Base-by-base conservation (phyloP, 2,329 filamentous ascomycete genomes). In the Scedosporium boydii region DNA sequence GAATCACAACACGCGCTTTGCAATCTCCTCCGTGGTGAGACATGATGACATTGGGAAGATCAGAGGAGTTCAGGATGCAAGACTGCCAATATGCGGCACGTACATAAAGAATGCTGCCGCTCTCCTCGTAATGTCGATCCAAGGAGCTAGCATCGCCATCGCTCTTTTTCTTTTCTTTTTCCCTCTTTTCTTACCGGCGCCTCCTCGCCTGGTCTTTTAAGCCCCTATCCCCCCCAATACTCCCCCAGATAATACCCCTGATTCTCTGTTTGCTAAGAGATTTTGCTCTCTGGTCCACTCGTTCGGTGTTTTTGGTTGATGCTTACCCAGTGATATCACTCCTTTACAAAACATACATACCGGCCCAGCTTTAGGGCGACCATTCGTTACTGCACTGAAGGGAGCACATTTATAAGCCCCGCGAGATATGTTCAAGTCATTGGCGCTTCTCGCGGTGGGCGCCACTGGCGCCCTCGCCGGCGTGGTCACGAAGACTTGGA, bases 401-500 rank as follows among this genome's bases (percentile, higher is more conserved):
- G 21, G 57, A 27, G 10, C 29, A 9, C 14, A 58, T 38, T 26
- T 14, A 46, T n/a, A 21, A 12, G n/a, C 23, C 14, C 21, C 18
- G 12, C n/a, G 7, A 58, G 16, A 34, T 12, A 57, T 61, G 60
- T 51, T 61, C 34, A 57, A 23, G 34, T 46, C 60, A 23, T 41
- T 61, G 6, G 3, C 12, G 41, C 51, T 61, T 21, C 51, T 61
- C 9, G 23, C 38, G 29, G 51, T 46, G 10, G 44, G 34, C 21
- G 62, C 58, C 4, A n/a, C 62, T 7, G 46, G 62, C 6, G 62
- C 62, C 41, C 18, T 62, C 5, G 64, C 65, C 21, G 62, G 62
- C 21, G 61, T 63, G 5, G 59, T 55, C 2, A 62, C 41, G 10
- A 55, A 61, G 23, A 46, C 65, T 44, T 67, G 63, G 62, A 48